Evolutionary conservation across 495 filamentous ascomycete genomes (phyloP).

Genomic region (Lentithecium fluviatile): DNA sequence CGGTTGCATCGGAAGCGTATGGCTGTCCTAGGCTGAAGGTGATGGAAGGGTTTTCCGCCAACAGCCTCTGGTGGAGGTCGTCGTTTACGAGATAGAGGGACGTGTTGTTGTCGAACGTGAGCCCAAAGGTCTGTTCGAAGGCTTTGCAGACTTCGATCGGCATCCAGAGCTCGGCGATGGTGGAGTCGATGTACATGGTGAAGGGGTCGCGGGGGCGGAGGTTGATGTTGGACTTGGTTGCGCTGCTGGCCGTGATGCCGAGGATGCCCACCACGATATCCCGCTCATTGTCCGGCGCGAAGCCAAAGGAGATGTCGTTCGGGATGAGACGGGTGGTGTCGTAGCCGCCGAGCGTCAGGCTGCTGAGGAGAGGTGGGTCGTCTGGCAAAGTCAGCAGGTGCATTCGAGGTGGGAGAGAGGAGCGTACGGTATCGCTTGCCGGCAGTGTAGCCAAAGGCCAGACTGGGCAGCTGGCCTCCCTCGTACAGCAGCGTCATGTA

Average conservation of each 20-base stretch:
- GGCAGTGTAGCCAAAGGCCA: constrained; percentile 58
- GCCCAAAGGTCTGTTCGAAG: constrained; percentile 55
- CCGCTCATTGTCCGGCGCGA: constrained; percentile 50
- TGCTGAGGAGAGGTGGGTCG: constrained; percentile 52
- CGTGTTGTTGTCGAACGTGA: constrained; percentile 48
- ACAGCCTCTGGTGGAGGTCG: constrained; percentile 45
- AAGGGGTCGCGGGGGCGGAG: constrained; percentile 29
- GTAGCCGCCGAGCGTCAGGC: constrained; percentile 58
- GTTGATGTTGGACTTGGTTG: constrained; percentile 23
- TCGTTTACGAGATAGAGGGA: constrained; percentile 54
- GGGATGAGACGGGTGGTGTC: constrained; percentile 52
- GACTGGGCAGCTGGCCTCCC: constrained; percentile 50
- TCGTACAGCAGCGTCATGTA: constrained; percentile 52
- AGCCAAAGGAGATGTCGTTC: constrained; percentile 51
- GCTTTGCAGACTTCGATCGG: constrained; percentile 52
- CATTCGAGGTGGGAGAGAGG: background rate
- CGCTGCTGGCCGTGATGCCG: constrained; percentile 42
- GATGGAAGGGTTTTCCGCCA: constrained; percentile 52
- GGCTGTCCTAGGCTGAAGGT: constrained; percentile 52
- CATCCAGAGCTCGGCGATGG: constrained; percentile 56
- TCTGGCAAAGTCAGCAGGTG: constrained; percentile 35
- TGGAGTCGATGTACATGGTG: constrained; percentile 52
- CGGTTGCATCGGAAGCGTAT: constrained; percentile 42
- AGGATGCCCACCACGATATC: constrained; percentile 53
- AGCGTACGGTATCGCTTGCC: constrained; percentile 53